phyloP scores from a whole-genome alignment of 371 early-diverging fungal genomes.

The Dinochytrium kinnereticum region DNA sequence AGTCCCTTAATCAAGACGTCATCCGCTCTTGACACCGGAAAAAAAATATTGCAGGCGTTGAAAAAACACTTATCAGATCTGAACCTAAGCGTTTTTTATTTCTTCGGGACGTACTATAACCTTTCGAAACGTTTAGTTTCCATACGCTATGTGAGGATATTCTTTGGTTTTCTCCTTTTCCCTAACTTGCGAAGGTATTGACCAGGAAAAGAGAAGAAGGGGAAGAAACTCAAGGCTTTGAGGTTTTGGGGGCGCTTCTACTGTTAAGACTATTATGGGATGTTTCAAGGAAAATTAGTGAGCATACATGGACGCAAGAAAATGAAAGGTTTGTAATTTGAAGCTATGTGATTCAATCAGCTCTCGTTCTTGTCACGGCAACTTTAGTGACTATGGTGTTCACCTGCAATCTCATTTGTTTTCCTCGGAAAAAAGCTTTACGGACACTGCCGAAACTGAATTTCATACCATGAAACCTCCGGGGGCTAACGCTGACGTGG shows the following conservation, averaged over 20 bases:
- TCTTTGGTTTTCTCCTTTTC: slow-evolving; percentile 6
- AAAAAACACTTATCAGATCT: slow-evolving; percentile 19
- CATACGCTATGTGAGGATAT: slow-evolving; percentile 70
- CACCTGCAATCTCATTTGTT: no score
- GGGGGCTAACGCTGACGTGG: background rate
- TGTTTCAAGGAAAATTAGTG: background rate
- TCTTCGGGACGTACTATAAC: slow-evolving; percentile 78
- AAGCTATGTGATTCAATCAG: no score
- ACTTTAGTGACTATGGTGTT: no score
- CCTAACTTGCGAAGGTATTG: slow-evolving; percentile 73
- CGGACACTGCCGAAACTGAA: no score
- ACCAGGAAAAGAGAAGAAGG: slow-evolving; percentile 74
- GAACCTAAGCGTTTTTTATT: slow-evolving; percentile 83
- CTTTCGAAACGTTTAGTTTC: slow-evolving; percentile 78
- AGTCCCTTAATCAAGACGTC: no score
- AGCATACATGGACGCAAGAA: background rate
- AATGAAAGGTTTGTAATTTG: background rate
- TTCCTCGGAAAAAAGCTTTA: no score
- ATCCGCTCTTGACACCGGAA: background rate
- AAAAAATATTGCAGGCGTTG: background rate
- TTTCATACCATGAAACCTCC: no score
- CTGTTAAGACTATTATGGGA: slow-evolving; percentile 67
- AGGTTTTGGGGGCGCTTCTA: slow-evolving; percentile 81
- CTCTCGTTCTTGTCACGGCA: no score
- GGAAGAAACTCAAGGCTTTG: slow-evolving; percentile 74